phyloP scores from a whole-genome alignment of 495 filamentous ascomycete species.

The Platismatia glauca region DNA sequence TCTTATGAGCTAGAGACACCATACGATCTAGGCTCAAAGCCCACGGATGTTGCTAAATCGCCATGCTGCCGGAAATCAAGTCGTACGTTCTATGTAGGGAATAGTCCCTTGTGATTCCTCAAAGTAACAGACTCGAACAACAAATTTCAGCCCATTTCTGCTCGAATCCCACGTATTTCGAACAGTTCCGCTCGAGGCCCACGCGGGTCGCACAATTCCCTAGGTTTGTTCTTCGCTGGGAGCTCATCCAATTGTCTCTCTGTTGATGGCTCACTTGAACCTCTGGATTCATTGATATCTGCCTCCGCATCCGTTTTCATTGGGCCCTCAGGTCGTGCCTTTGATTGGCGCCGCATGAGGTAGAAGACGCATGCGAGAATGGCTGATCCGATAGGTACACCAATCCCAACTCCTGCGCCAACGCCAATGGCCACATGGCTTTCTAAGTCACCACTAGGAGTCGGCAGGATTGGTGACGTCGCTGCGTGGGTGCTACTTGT shows the following conservation, averaged over 20 bases:
- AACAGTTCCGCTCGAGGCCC: neutral
- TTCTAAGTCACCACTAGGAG: neutral
- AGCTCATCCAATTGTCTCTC: neutral
- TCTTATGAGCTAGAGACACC: neutral
- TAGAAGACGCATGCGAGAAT: neutral
- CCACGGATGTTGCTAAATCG: neutral
- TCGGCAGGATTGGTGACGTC: neutral
- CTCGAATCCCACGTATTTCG: neutral
- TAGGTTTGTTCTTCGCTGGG: neutral
- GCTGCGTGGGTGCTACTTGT: neutral
- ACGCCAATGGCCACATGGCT: neutral
- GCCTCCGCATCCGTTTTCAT: neutral
- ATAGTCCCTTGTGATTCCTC: neutral
- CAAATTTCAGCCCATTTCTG: neutral
- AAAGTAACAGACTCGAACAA: neutral
- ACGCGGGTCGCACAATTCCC: neutral
- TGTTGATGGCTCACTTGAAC: neutral
- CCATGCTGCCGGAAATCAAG: neutral
- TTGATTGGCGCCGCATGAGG: neutral
- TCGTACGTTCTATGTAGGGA: neutral
- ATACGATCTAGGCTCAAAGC: neutral
- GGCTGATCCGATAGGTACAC: neutral
- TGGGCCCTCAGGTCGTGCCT: neutral
- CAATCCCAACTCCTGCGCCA: neutral
- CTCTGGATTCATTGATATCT: neutral